A percentile compares a stretch with the other conserved stretches of the same genome.
Conservation (phyloP, 2,329 filamentous ascomycete species). For the Colletotrichum spaethianum region DNA sequence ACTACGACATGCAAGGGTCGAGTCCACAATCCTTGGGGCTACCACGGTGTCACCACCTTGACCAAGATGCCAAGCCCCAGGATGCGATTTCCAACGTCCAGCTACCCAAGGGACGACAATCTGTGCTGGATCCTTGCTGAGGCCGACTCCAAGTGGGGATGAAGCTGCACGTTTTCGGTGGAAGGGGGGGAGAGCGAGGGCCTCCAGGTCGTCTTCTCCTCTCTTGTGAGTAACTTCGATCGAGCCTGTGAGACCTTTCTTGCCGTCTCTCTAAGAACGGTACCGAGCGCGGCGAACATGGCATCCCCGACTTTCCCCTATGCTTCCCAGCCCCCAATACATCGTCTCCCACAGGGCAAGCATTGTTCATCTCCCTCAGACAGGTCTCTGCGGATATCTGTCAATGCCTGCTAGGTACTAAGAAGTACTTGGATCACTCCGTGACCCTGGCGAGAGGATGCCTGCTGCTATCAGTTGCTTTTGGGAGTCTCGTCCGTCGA, state of each 20-base stretch:
- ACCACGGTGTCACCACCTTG: constrained; percentile 25
- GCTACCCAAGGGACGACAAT: constrained; percentile 30
- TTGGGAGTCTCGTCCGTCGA: constrained; percentile 15
- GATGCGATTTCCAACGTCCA: constrained; percentile 25
- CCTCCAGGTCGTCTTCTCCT: background rate
- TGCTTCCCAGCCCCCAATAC: background rate
- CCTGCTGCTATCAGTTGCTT: constrained; percentile 9
- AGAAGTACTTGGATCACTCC: background rate
- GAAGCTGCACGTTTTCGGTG: constrained; percentile 22
- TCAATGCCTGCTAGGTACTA: constrained; percentile 16
- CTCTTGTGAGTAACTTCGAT: background rate
- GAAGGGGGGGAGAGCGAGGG: background rate
- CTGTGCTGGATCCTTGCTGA: constrained; percentile 22
- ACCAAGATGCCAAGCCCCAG: constrained; percentile 27
- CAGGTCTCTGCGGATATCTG: background rate
- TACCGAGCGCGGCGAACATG: background rate
- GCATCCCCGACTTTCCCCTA: background rate
- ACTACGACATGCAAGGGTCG: constrained; percentile 19
- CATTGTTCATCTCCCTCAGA: constrained; percentile 36
- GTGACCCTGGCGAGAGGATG: constrained; percentile 13
- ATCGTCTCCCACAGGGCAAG: constrained; percentile 4
- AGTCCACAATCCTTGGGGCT: background rate
- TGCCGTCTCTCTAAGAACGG: background rate
- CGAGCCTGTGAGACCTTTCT: background rate
- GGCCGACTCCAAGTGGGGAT: constrained; percentile 31